These are phyloP conservation scores for Intubia oerlemansii DNA, from an alignment of 2,329 filamentous ascomycete species.

Conservation along the genomic window DNA sequence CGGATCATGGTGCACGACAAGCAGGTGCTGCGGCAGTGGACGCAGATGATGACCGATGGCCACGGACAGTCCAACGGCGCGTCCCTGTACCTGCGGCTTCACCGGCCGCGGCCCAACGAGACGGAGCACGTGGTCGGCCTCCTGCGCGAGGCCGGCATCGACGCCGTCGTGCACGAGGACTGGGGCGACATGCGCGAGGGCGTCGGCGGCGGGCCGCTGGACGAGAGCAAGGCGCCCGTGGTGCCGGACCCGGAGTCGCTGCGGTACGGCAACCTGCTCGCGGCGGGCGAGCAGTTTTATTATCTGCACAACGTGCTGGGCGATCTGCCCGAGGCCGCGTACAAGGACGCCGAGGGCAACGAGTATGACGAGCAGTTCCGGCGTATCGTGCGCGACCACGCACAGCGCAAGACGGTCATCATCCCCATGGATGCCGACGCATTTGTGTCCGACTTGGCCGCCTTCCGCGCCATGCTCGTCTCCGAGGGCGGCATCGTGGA, in stretches of 20 bases:
- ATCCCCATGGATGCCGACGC: slow-evolving; percentile 24
- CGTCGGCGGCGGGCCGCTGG: slow-evolving; percentile 1
- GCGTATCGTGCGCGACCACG: background rate
- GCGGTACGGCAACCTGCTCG: slow-evolving; percentile 6
- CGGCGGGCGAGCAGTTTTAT: slow-evolving; percentile 1
- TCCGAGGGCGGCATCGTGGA: slow-evolving; percentile 1
- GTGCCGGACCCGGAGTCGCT: slow-evolving; percentile 5
- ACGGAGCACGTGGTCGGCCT: slow-evolving; percentile 12
- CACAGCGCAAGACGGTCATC: slow-evolving; percentile 13
- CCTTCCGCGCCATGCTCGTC: slow-evolving; percentile 16
- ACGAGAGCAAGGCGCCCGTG: background rate
- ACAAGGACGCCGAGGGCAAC: background rate
- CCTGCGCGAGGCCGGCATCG: slow-evolving; percentile 17
- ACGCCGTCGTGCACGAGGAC: slow-evolving; percentile 12
- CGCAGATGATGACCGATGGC: slow-evolving; percentile 23
- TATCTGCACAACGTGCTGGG: background rate
- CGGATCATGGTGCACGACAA: slow-evolving; percentile 18
- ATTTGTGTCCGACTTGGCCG: slow-evolving; percentile 21
- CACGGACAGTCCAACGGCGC: slow-evolving; percentile 20
- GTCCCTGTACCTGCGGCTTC: slow-evolving; percentile 19
- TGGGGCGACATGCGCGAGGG: slow-evolving; percentile 7
- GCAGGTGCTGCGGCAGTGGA: slow-evolving; percentile 20
- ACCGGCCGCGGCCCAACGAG: slow-evolving; percentile 16
- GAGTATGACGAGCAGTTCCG: background rate
- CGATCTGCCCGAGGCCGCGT: background rate